phyloP scores from a whole-genome alignment of 768 basidiomycete genomes.

The Xerocomellus intermedius region DNA sequence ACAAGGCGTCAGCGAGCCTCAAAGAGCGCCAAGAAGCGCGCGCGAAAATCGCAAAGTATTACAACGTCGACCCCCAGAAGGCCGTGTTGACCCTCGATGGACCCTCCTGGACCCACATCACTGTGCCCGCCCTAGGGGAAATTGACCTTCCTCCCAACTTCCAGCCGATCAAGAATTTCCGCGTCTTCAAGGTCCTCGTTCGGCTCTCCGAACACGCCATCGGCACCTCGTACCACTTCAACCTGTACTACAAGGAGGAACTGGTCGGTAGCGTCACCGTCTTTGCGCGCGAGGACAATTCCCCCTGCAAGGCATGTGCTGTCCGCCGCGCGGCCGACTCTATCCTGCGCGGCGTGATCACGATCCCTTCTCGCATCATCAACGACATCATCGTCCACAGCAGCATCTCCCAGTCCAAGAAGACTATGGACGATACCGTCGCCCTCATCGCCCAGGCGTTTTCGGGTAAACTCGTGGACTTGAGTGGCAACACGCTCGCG shows the following conservation, averaged over 20 bases:
- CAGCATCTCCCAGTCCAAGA: background rate
- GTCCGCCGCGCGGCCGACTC: conserved; percentile 16
- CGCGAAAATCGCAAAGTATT: conserved; percentile 21
- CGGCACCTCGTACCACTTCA: conserved; percentile 24
- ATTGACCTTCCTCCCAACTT: conserved; percentile 14
- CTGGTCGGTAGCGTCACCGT: conserved; percentile 24
- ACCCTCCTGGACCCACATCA: conserved; percentile 16
- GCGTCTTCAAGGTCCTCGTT: conserved; percentile 26
- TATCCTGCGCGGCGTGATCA: conserved; percentile 26
- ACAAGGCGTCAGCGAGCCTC: conserved; percentile 11
- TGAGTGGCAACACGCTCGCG: conserved; percentile 13
- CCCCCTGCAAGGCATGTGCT: conserved; percentile 27
- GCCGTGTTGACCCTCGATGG: background rate
- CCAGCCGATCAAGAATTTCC: conserved; percentile 21
- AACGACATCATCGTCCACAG: conserved; percentile 20
- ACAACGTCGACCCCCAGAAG: conserved; percentile 23
- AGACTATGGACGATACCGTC: conserved; percentile 15
- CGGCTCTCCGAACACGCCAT: conserved; percentile 26
- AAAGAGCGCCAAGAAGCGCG: conserved; percentile 22
- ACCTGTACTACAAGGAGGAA: conserved; percentile 17
- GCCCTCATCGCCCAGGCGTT: conserved; percentile 15
- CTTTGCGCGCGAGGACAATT: conserved; percentile 22
- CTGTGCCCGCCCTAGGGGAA: conserved; percentile 9
- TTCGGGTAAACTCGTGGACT: conserved; percentile 17
- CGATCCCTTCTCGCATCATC: conserved; percentile 20